These are phyloP conservation scores for Omphalea diandra DNA, from an alignment of 441 rosid genomes.

Conservation along the genomic window DNA sequence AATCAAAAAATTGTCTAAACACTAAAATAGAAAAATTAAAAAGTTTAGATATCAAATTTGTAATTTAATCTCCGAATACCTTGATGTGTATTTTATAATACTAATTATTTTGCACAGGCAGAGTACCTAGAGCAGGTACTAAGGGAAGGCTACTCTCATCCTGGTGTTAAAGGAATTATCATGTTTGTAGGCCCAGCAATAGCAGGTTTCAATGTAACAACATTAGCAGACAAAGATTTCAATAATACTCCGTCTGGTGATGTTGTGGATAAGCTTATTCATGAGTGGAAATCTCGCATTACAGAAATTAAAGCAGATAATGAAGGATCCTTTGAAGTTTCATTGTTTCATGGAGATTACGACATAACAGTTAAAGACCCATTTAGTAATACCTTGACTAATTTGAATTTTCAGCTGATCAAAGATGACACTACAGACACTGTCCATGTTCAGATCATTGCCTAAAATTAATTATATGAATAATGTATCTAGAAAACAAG, in stretches of 20 bases:
- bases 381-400: conserved; percentile 25
- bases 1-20: no score
- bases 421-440: conserved; percentile 18
- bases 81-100: no score
- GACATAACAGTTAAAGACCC: conserved; percentile 40
- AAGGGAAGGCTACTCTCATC: conserved; percentile 67
- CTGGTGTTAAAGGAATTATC: conserved; percentile 65
- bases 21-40: no score
- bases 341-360: conserved; percentile 61
- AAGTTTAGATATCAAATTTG: no score
- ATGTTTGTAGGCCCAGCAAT: conserved; percentile 58
- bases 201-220: conserved; percentile 52
- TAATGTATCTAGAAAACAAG: no score
- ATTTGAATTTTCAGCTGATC: conserved; percentile 33
- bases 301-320: conserved; percentile 21
- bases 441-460: conserved; percentile 13
- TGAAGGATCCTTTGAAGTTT: conserved; percentile 35
- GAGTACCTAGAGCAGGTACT: conserved; percentile 58
- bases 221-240: conserved; percentile 52
- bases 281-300: conserved; percentile 46
- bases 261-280: conserved; percentile 63
- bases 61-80: no score
- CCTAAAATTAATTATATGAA: not conserved
- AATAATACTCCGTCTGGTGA: conserved; percentile 54
- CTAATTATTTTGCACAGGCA: conserved; percentile 39